phyloP scores from a whole-genome alignment of 805 yeast genomes.

The Candida cerambycidarum region DNA sequence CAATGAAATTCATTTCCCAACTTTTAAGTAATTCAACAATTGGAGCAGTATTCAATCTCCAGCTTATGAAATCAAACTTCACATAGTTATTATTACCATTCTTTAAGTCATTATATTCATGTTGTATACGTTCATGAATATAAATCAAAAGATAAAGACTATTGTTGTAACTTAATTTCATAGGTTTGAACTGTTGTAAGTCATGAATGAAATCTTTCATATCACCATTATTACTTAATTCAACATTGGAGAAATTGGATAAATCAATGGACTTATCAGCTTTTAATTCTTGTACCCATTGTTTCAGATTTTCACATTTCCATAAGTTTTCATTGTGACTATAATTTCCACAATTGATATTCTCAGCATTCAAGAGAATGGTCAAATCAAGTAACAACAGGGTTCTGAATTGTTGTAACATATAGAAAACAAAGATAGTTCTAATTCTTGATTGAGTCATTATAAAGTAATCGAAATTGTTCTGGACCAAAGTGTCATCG shows the following conservation, averaged over 20 bases:
- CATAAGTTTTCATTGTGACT: constrained; percentile 62
- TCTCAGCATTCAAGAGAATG: constrained; percentile 39
- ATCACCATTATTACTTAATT: constrained; percentile 12
- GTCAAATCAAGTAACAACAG: constrained; percentile 41
- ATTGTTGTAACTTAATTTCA: constrained; percentile 13
- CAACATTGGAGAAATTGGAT: constrained; percentile 8
- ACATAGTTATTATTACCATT: constrained; percentile 17
- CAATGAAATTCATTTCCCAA: constrained; percentile 66
- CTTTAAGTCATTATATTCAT: constrained; percentile 40
- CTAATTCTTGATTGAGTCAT: constrained; percentile 56
- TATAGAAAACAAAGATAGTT: constrained; percentile 51
- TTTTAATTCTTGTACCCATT: constrained; percentile 45
- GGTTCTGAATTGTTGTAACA: constrained; percentile 48
- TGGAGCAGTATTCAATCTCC: constrained; percentile 61
- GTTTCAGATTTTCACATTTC: constrained; percentile 47
- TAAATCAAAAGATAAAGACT: constrained; percentile 57
- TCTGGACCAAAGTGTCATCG: constrained; percentile 24
- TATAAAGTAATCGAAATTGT: constrained; percentile 51
- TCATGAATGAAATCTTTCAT: constrained; percentile 12
- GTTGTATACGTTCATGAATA: constrained; percentile 64
- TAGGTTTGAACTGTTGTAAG: constrained; percentile 9
- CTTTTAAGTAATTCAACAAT: constrained; percentile 57
- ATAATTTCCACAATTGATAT: constrained; percentile 63
- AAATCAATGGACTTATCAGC: constrained; percentile 15
- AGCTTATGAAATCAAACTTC: constrained; percentile 51